Base-by-base conservation (phyloP, 306 rosid genomes). In the Prunus mongolica region DNA sequence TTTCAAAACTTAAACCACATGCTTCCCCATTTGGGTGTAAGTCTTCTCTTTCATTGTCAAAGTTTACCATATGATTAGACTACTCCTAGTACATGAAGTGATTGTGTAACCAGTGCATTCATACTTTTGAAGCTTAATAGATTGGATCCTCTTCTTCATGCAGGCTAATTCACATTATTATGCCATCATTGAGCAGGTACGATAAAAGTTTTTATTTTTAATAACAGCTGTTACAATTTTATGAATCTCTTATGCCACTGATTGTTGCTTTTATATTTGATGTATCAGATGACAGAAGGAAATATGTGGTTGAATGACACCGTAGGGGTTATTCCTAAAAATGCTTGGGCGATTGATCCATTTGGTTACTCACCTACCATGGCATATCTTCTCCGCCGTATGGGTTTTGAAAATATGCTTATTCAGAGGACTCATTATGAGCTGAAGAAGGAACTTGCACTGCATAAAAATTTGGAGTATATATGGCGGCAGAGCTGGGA, bases 401-500 rank as follows among this genome's bases (percentile, higher is more conserved):
- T 95, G 99, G 99, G 99, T 74, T 95, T 95, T 20, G 97, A 92
- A 69, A 95, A 95, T 86, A 95, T 95, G 97, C 97, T 95, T 87
- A 95, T 95, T 81, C 99, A 95, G 77, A 89, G 99, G 86, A 90
- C 99, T 32, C 99, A 95, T 79, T 95, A 95, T 44, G 97, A 95
- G 86, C 88, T 95, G 88, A 95, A 95, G 88, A 95, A 95, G 89
- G 97, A 95, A 76, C 97, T 95, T 79, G 89, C 99, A 11, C 79
- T 83, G 88, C 87, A 91, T 73, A 91, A 95, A 82, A 95, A 92
- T 80, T 78, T 95, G 83, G 99, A 95, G 78, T 95, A 88, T 70
- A 57, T 88, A 34, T 95, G 99, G 99, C 96, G 99, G 54, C 99
- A 95, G 85, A 91, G 98, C 79, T 95, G 99, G 99, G 99, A 95